Evolutionary conservation across 495 filamentous ascomycete genomes (phyloP).

Genomic region (Polyplosphaeria fusca): DNA sequence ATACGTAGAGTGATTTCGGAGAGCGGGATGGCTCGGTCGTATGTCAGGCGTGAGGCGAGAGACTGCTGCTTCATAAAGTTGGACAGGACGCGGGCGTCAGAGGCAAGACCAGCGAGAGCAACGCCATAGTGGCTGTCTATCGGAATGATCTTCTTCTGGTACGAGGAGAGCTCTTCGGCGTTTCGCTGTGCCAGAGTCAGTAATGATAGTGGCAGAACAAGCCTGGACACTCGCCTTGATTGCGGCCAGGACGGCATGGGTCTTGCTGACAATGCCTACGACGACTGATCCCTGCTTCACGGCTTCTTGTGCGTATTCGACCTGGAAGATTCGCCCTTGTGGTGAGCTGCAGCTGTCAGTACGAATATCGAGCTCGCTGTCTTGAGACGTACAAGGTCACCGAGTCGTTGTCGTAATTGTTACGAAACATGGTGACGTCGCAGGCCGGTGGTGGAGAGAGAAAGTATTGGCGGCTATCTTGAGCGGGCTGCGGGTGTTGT

Average conservation of each 20-base stretch:
- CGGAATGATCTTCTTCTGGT: constrained; percentile 97
- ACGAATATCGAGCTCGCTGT: not conserved
- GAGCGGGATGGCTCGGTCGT: constrained; percentile 86
- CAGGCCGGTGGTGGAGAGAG: not conserved
- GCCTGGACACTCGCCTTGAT: constrained; percentile 69
- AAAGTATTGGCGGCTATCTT: not conserved
- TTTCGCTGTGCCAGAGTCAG: constrained; percentile 66
- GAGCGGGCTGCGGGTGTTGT: not conserved
- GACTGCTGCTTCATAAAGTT: constrained; percentile 99
- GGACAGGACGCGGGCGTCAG: constrained; percentile 96
- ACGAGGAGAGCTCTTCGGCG: constrained; percentile 98
- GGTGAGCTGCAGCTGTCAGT: constrained; percentile 68
- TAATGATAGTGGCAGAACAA: not conserved
- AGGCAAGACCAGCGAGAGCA: constrained; percentile 93
- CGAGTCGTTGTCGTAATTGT: constrained; percentile 99
- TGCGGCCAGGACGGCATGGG: constrained; percentile 91
- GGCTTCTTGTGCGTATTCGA: constrained; percentile 97
- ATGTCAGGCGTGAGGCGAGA: constrained; percentile 89
- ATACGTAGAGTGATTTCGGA: constrained; percentile 84
- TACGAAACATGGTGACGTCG: constrained; percentile 80
- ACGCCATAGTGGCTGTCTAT: constrained; percentile 95
- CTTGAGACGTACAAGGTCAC: constrained; percentile 83
- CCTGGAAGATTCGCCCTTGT: constrained; percentile 98
- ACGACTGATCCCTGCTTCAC: constrained; percentile 99
- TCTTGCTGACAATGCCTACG: constrained; percentile 94